phyloP scores from a whole-genome alignment of 768 basidiomycete species.

The Pleurotus tuber-regium region DNA sequence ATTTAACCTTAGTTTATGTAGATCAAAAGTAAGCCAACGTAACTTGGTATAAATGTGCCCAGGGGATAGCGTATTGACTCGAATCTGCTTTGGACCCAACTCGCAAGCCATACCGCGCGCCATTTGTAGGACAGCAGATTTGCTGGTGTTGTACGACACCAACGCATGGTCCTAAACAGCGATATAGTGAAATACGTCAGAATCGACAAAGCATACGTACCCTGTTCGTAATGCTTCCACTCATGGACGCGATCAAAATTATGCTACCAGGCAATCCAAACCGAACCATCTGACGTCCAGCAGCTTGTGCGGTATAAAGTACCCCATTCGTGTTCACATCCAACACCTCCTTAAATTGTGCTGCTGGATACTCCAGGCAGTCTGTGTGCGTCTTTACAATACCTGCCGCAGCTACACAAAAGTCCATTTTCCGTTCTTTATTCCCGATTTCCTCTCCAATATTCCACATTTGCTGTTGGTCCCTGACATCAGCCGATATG shows the following conservation, averaged over 20 bases:
- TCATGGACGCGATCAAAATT: slow-evolving; percentile 59
- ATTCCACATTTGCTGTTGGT: slow-evolving; percentile 48
- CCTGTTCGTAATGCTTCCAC: slow-evolving; percentile 59
- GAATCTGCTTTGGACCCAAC: slow-evolving; percentile 64
- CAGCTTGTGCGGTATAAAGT: slow-evolving; percentile 61
- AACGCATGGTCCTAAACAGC: too few species aligned
- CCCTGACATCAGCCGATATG: slow-evolving; percentile 50
- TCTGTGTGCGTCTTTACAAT: slow-evolving; percentile 38
- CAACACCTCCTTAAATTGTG: slow-evolving; percentile 56
- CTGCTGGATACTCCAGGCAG: slow-evolving; percentile 55
- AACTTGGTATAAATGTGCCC: slow-evolving; percentile 74
- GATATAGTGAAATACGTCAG: too few species aligned
- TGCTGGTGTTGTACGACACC: too few species aligned
- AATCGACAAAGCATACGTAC: too few species aligned
- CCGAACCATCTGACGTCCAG: slow-evolving; percentile 53
- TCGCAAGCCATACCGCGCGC: slow-evolving; percentile 81
- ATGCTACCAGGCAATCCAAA: slow-evolving; percentile 49
- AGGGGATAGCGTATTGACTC: slow-evolving; percentile 76
- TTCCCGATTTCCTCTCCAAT: slow-evolving; percentile 49
- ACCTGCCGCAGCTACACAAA: slow-evolving; percentile 67
- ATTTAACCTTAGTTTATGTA: too few species aligned
- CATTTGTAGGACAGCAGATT: too few species aligned
- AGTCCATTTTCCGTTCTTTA: slow-evolving; percentile 60
- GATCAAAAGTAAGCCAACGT: background rate
- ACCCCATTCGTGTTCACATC: slow-evolving; percentile 61